Percentiles rank a stretch among this genome's conserved stretches.
Evolutionary conservation across 129 eudicot genomes (phyloP).

Genomic region (Centaurea solstitialis): DNA sequence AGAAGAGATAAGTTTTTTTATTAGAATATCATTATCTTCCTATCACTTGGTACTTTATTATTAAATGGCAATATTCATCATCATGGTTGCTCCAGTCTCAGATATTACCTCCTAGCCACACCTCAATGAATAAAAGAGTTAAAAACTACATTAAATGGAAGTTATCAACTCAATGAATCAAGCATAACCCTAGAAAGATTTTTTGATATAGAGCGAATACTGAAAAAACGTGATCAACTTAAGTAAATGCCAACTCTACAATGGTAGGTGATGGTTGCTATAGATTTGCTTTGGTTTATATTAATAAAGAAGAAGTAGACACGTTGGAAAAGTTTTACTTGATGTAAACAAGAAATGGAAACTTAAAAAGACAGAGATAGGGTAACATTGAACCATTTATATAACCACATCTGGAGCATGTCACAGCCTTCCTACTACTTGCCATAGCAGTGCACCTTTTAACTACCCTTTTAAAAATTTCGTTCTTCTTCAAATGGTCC

Average conservation of each 20-base stretch:
- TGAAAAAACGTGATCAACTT: neutral
- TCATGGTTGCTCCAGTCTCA: too few relatives aligned
- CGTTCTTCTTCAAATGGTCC: constrained; percentile 65
- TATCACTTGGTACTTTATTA: neutral
- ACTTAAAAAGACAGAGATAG: neutral
- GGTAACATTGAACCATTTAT: constrained; percentile 63
- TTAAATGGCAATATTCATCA: too few relatives aligned
- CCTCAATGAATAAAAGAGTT: neutral
- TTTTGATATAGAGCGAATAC: neutral
- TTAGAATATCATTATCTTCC: neutral
- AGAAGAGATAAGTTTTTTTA: neutral
- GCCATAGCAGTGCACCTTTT: constrained; percentile 69
- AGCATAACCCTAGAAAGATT: neutral
- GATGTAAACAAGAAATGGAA: constrained; percentile 8
- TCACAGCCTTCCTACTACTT: constrained; percentile 49
- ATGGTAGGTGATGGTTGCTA: neutral
- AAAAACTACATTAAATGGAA: neutral
- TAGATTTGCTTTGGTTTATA: neutral
- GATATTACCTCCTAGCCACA: neutral
- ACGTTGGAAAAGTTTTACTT: neutral
- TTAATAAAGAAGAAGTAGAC: neutral
- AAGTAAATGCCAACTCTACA: neutral
- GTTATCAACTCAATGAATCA: neutral
- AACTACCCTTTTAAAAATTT: constrained; percentile 52
- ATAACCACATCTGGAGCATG: constrained; percentile 81